A percentile compares a stretch with the other conserved stretches of the same genome.
Evolutionary conservation across 2,329 filamentous ascomycete species (phyloP).

Genomic region (Alternaria viburni): DNA sequence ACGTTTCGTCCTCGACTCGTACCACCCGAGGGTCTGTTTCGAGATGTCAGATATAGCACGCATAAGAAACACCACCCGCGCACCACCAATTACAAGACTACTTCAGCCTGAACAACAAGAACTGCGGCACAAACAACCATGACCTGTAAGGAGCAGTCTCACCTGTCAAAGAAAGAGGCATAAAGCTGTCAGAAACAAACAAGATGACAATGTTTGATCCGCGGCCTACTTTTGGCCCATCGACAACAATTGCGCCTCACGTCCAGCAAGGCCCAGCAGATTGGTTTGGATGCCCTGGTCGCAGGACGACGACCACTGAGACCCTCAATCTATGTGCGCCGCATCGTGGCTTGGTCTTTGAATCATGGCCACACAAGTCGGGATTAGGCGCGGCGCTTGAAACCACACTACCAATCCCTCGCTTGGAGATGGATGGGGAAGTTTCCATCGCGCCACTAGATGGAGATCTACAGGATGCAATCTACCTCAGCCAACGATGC

Average conservation of each 20-base stretch:
- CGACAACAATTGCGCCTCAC: not conserved
- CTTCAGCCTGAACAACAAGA: not conserved
- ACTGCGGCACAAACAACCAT: slow-evolving; percentile 3
- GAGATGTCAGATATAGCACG: slow-evolving; percentile 6
- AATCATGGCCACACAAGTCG: not conserved
- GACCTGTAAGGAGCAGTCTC: not conserved
- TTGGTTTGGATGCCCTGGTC: not conserved
- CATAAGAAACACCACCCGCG: slow-evolving; percentile 5
- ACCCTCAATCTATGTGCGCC: slow-evolving; percentile 10
- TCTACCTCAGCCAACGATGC: not conserved
- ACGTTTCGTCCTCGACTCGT: slow-evolving; percentile 11
- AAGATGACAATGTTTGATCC: not conserved
- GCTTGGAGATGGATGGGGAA: not conserved
- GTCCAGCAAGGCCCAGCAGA: not conserved
- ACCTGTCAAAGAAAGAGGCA: slow-evolving; percentile 2
- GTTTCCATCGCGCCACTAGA: slow-evolving; percentile 3
- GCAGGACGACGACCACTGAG: not conserved
- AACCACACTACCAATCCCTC: slow-evolving; percentile 4
- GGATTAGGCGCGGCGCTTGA: slow-evolving; percentile 3
- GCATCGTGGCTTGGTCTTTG: slow-evolving; percentile 7
- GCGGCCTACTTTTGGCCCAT: not conserved
- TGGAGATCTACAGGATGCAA: not conserved
- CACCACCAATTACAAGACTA: not conserved
- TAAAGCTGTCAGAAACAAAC: not conserved
- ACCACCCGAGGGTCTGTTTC: slow-evolving; percentile 9